Evolutionary conservation across 169 alveolate genomes (phyloP), one percentile per base, ranked within the genome.

Genomic region (Pseudocohnilembus persalinus): DNA sequence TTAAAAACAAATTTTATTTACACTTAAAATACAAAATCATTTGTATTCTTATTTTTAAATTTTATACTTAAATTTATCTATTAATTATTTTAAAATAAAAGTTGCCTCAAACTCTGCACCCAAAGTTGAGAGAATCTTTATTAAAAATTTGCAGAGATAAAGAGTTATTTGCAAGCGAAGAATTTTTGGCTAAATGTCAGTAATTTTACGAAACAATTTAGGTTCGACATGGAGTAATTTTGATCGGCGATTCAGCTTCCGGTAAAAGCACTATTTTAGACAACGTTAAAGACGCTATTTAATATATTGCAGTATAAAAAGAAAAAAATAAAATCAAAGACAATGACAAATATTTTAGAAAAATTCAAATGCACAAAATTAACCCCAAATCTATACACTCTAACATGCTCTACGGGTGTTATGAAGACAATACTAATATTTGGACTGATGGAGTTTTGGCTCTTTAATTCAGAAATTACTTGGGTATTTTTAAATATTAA

Each of bases 191-290:
- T 74, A 94, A 94, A 85, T 91, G 93, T 64, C 85, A 94, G 29
- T 93, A 97, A 92, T 87, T 97, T 26, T 93, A 93, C 91, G 97
- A 96, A 88, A 97, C 98, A 25, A 92, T 97, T n/a, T 85, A 93
- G 83, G 98, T 96, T 30, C 95, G 99, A 84, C 99, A 97, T 89
- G 99, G 98, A 20, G 92, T 97, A 65, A 97, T 97, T 98, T 92
- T 96, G 28, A 98, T 97, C 0, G 99, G 99, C 1, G 92, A 91
- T 20, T 90, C 98, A 0, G 93, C 95, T 31, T 92, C 97, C 74
- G 98, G 98, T 6, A 97, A 97, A 91, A 90, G 98, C 29, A 76
- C 92, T 31, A 72, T 68, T 28, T 76, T 64, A 33, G 68, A 49
- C 4, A 11, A 20, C 20, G 68, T 49, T 49, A 49, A 49, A 20